Evolutionary conservation across 2,329 filamentous ascomycete genomes (phyloP).

Genomic region (Bipolaris gigantea): DNA sequence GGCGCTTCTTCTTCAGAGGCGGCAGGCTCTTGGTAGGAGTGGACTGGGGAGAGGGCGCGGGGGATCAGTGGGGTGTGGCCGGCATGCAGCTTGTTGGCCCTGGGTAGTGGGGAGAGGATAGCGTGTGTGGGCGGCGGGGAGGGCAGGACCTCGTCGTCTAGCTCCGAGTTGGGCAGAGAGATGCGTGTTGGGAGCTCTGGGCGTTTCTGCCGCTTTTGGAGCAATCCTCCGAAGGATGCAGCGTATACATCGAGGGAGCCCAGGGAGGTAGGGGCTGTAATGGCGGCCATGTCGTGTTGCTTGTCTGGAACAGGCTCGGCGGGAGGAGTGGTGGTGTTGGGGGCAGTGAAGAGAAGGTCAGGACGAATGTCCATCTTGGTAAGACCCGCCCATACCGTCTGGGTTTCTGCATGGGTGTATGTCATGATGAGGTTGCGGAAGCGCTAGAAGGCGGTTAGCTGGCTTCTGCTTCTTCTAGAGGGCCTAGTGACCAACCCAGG

Average conservation of each 20-base stretch:
- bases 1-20: slow-evolving; percentile 8
- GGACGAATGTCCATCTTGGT: slow-evolving; percentile 33
- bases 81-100: slow-evolving; percentile 39
- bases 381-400: slow-evolving; percentile 40
- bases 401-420: slow-evolving; percentile 35
- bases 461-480: slow-evolving; percentile 8
- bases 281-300: slow-evolving; percentile 17
- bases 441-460: slow-evolving; percentile 25
- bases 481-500: slow-evolving; percentile 7
- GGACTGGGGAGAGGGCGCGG: slow-evolving; percentile 19
- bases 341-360: slow-evolving; percentile 26
- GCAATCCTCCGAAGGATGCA: slow-evolving; percentile 20
- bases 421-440: slow-evolving; percentile 14
- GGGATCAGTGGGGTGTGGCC: slow-evolving; percentile 43
- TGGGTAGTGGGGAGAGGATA: slow-evolving; percentile 38
- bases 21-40: slow-evolving; percentile 12
- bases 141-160: slow-evolving; percentile 30
- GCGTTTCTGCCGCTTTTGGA: slow-evolving; percentile 29
- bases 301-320: slow-evolving; percentile 35
- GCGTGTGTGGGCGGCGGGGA: slow-evolving; percentile 40
- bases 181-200: slow-evolving; percentile 29
- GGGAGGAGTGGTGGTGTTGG: slow-evolving; percentile 35
- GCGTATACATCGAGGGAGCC: slow-evolving; percentile 5
- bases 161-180: slow-evolving; percentile 24
- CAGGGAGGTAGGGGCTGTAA: slow-evolving; percentile 8